Percentiles rank a stretch among this genome's conserved stretches.
These are phyloP conservation scores for Boletellus emodensis DNA, from an alignment of 768 basidiomycete species.

Conservation along the genomic window DNA sequence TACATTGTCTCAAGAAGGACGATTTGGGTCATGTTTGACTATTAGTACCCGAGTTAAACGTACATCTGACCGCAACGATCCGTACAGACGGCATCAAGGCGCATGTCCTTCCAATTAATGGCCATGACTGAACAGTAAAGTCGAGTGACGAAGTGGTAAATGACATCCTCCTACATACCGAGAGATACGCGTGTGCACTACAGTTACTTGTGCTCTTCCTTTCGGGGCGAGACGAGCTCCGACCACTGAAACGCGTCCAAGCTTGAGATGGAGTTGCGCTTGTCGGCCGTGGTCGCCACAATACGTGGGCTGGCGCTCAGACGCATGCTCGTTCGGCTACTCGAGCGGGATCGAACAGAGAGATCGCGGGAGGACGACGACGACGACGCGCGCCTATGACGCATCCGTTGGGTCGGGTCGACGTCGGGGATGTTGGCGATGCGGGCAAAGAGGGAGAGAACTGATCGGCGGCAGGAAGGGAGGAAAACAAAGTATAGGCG, in stretches of 20 bases:
- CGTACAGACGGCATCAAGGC: constrained; percentile 6
- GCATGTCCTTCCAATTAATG: not conserved
- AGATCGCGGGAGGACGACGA: constrained; percentile 53
- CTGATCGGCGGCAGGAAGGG: constrained; percentile 33
- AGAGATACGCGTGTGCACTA: not conserved
- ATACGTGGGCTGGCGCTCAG: constrained; percentile 32
- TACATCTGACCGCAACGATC: constrained; percentile 2
- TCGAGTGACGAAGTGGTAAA: not conserved
- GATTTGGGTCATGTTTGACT: not conserved
- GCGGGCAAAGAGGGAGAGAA: constrained; percentile 75
- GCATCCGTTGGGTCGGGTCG: constrained; percentile 74
- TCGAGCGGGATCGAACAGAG: constrained; percentile 37
- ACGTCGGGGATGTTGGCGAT: constrained; percentile 69
- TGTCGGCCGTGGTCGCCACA: constrained; percentile 27
- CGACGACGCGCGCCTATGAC: constrained; percentile 75
- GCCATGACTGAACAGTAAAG: constrained; percentile 5
- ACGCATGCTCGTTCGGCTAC: constrained; percentile 38
- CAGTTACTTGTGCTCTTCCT: constrained; percentile 23
- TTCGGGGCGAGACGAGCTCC: constrained; percentile 29
- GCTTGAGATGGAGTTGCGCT: constrained; percentile 30
- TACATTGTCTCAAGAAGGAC: constrained; percentile 2
- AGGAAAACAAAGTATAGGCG: not conserved
- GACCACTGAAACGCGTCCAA: constrained; percentile 33
- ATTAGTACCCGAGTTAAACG: not conserved
- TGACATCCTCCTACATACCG: not conserved